phyloP scores from a whole-genome alignment of 1,139 yeast genomes.

The Nematodospora anomalae region DNA sequence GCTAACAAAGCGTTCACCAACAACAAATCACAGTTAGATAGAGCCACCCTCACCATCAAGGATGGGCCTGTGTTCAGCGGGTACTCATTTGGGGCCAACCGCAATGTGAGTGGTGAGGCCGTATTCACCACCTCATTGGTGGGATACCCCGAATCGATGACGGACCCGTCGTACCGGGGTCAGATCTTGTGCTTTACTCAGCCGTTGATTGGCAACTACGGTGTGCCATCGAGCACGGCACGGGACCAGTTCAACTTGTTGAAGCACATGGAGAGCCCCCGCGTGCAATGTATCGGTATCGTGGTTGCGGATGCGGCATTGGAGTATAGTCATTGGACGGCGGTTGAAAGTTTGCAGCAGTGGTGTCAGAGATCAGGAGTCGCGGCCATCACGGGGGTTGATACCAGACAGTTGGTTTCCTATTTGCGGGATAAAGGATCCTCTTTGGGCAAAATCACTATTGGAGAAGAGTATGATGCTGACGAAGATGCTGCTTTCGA shows the following conservation, averaged over 20 bases:
- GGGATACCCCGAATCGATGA: constrained; percentile 98
- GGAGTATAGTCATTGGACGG: constrained; percentile 98
- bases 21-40: constrained; percentile 52
- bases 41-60: constrained; percentile 88
- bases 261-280: constrained; percentile 89
- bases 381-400: constrained; percentile 96
- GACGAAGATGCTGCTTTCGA: constrained; percentile 89
- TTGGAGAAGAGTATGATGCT: constrained; percentile 89
- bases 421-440: constrained; percentile 95
- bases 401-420: constrained; percentile 90
- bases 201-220: constrained; percentile 96
- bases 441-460: constrained; percentile 81
- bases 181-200: constrained; percentile 96
- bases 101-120: constrained; percentile 92
- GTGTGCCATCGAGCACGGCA: constrained; percentile 84
- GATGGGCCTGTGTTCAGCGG: constrained; percentile 95
- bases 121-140: constrained; percentile 96
- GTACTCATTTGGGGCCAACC: constrained; percentile 90
- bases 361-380: constrained; percentile 98
- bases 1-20: constrained; percentile 27
- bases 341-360: constrained; percentile 89
- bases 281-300: constrained; percentile 90
- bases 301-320: constrained; percentile 95
- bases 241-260: constrained; percentile 83
- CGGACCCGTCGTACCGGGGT: constrained; percentile 96